Percentiles rank a stretch among this genome's conserved stretches.
Evolutionary conservation across 345 rosid species (phyloP).

Genomic region (Linum trigynum): DNA sequence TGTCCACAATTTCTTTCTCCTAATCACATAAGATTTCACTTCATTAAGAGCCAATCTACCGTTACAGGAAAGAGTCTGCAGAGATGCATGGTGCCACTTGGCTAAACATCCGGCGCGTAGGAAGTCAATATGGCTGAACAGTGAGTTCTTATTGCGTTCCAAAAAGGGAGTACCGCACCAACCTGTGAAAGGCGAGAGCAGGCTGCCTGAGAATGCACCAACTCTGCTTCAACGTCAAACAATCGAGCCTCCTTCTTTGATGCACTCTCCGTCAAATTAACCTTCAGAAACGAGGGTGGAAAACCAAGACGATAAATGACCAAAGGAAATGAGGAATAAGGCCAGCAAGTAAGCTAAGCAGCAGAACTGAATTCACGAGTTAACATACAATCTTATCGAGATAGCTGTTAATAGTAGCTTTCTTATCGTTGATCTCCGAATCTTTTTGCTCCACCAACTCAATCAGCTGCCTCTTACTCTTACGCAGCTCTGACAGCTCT

Average conservation of each 20-base stretch:
- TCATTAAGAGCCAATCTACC: neutral
- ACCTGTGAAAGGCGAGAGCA: slow-evolving; percentile 79
- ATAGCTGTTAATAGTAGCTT: slow-evolving; percentile 51
- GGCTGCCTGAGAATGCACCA: slow-evolving; percentile 49
- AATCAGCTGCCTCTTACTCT: slow-evolving; percentile 78
- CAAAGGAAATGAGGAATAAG: neutral
- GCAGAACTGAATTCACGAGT: slow-evolving; percentile 35
- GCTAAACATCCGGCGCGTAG: neutral
- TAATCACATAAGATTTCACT: slow-evolving; percentile 19
- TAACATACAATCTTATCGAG: slow-evolving; percentile 71
- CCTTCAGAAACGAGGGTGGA: slow-evolving; percentile 26
- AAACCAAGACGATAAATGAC: neutral
- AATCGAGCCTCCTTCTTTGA: slow-evolving; percentile 60
- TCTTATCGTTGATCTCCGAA: slow-evolving; percentile 69
- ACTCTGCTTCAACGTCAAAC: slow-evolving; percentile 57
- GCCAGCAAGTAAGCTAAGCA: neutral
- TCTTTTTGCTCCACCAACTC: slow-evolving; percentile 80
- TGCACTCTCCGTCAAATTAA: slow-evolving; percentile 51
- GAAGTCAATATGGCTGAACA: neutral
- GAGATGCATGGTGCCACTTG: too few species aligned
- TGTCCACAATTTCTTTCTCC: slow-evolving; percentile 89
- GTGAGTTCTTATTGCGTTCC: neutral
- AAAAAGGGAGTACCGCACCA: neutral
- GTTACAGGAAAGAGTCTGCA: too few species aligned
- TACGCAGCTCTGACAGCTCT: slow-evolving; percentile 64